A percentile compares a stretch with the other conserved stretches of the same genome.
These are phyloP conservation scores for Alternaria consortialis DNA, from an alignment of 2,329 filamentous ascomycete genomes.

Conservation along the genomic window DNA sequence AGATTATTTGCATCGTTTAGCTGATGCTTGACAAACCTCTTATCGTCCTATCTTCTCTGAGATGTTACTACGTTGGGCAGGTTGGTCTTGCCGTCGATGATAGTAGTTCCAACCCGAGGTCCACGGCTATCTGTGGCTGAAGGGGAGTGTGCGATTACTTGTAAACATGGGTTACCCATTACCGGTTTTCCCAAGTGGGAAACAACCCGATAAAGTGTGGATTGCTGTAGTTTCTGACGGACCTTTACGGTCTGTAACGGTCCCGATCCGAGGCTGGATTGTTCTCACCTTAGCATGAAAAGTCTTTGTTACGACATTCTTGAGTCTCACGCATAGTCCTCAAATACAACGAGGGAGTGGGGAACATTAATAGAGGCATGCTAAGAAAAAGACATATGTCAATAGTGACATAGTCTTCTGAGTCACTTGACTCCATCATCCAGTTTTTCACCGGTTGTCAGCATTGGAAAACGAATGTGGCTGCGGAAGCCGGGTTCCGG, in stretches of 20 bases:
- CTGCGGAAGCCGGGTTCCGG: conserved; percentile 3
- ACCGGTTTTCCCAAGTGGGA: not conserved
- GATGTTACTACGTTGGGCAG: not conserved
- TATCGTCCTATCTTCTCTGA: not conserved
- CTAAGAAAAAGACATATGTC: no score
- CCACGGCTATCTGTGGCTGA: not conserved
- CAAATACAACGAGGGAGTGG: no score
- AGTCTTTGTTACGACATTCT: no score
- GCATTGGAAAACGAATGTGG: not conserved
- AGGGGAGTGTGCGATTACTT: not conserved
- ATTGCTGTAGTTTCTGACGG: not conserved
- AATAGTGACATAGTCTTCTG: no score
- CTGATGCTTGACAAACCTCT: not conserved
- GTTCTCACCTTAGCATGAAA: no score
- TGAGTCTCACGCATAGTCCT: no score
- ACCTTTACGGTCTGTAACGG: not conserved
- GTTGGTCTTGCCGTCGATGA: not conserved
- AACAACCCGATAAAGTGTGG: not conserved
- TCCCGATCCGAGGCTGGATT: no score
- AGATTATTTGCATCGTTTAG: not conserved
- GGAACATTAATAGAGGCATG: no score
- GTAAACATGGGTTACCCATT: not conserved
- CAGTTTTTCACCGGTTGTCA: no score
- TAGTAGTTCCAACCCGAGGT: not conserved
- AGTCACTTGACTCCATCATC: no score